phyloP scores from a whole-genome alignment of 1,284 basidiomycete species.

The Pascua guehoae region DNA sequence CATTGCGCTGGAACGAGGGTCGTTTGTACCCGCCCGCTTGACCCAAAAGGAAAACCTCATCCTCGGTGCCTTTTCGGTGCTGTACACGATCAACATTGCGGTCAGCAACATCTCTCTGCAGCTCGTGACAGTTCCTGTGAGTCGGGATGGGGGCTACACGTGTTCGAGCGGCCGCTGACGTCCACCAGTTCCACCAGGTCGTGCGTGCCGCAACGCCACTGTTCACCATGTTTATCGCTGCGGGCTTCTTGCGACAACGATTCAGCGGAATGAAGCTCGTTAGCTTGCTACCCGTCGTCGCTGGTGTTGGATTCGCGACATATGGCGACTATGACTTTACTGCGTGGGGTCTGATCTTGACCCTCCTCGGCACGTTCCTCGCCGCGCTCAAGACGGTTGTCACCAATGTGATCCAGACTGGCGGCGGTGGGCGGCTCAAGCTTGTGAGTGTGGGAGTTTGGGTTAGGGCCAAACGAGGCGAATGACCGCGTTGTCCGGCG shows the following conservation, averaged over 20 bases:
- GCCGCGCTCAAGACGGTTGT: slow-evolving; percentile 87
- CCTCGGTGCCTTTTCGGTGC: slow-evolving; percentile 71
- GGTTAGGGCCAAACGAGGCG: too few species aligned
- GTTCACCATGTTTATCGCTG: slow-evolving; percentile 77
- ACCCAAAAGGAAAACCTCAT: slow-evolving; percentile 60
- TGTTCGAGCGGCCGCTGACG: too few species aligned
- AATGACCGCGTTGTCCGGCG: too few species aligned
- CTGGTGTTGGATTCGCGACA: slow-evolving; percentile 89
- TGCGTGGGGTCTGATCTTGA: slow-evolving; percentile 72
- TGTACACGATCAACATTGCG: slow-evolving; percentile 88
- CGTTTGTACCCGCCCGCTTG: slow-evolving; percentile 62
- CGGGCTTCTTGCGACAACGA: slow-evolving; percentile 50
- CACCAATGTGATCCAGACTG: slow-evolving; percentile 70
- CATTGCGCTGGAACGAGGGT: slow-evolving; percentile 59
- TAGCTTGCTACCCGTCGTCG: slow-evolving; percentile 79
- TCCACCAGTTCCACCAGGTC: slow-evolving; percentile 81
- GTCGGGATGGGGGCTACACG: slow-evolving; percentile 42
- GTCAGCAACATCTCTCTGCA: slow-evolving; percentile 84
- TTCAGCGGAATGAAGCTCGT: slow-evolving; percentile 58
- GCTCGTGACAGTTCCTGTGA: slow-evolving; percentile 82
- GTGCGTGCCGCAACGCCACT: slow-evolving; percentile 86
- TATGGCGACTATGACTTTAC: slow-evolving; percentile 90
- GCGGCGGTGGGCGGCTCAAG: slow-evolving; percentile 46
- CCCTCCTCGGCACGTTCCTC: slow-evolving; percentile 78
- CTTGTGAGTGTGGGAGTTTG: slow-evolving; percentile 28